phyloP scores from a whole-genome alignment of 495 filamentous ascomycete species.

The Tuber umbilicatum region DNA sequence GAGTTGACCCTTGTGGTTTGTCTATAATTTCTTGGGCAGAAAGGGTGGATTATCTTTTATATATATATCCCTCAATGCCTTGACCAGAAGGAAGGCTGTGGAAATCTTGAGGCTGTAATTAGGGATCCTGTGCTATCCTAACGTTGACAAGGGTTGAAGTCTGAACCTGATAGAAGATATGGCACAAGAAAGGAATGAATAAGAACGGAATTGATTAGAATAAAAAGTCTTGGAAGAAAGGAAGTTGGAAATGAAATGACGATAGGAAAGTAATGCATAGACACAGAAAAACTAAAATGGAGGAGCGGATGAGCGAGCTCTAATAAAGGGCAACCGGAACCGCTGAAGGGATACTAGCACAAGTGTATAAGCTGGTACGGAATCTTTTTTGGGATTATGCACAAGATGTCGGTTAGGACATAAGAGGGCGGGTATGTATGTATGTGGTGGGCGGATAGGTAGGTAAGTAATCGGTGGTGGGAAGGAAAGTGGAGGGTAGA shows the following conservation, averaged over 20 bases:
- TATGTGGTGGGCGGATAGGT: not conserved
- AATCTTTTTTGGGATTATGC: not conserved
- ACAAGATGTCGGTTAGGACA: not conserved
- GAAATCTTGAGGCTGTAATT: not conserved
- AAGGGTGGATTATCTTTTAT: constrained; percentile 1
- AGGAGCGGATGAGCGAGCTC: not conserved
- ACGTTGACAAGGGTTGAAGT: not conserved
- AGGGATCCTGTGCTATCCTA: not conserved
- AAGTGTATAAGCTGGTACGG: not conserved
- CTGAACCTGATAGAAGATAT: not conserved
- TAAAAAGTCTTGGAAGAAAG: not conserved
- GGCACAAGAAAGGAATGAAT: not conserved
- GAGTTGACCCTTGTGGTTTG: not conserved
- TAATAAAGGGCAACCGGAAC: not conserved
- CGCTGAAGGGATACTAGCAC: not conserved
- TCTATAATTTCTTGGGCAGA: not conserved
- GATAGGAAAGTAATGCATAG: not conserved
- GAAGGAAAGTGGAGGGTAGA: not conserved
- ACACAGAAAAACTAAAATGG: not conserved
- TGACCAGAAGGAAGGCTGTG: not conserved
- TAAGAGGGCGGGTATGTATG: not conserved
- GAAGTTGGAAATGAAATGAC: not conserved
- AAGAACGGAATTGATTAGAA: not conserved
- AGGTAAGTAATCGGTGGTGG: not conserved
- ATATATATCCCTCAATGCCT: not conserved